Conservation (phyloP, 1,284 basidiomycete species). For the Earliella scabrosa region DNA sequence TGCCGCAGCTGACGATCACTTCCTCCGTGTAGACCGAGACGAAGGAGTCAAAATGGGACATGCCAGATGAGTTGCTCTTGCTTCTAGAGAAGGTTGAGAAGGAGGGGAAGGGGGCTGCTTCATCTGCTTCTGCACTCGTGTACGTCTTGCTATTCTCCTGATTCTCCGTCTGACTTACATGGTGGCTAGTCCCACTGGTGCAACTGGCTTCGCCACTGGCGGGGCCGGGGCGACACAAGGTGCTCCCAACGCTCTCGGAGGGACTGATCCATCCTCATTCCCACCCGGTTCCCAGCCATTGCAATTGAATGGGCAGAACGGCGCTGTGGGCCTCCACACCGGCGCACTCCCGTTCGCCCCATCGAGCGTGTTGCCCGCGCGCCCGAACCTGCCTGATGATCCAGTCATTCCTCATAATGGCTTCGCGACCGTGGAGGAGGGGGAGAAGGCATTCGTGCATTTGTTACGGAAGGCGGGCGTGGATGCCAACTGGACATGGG, state of each 20-base stretch:
- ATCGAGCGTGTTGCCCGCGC: constrained; percentile 65
- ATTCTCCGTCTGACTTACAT: background rate
- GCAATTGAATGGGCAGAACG: constrained; percentile 51
- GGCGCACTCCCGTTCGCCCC: constrained; percentile 61
- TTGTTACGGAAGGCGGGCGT: constrained; percentile 89
- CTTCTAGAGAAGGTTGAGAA: constrained; percentile 85
- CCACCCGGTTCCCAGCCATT: constrained; percentile 34
- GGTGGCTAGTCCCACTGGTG: constrained; percentile 17
- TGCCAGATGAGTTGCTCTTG: constrained; percentile 86
- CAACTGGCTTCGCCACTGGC: constrained; percentile 23
- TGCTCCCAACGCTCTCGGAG: constrained; percentile 38
- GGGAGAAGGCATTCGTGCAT: constrained; percentile 92
- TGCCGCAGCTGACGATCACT: background rate
- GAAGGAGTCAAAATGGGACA: constrained; percentile 95
- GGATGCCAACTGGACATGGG: constrained; percentile 95
- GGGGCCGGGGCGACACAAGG: constrained; percentile 32
- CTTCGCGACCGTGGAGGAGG: constrained; percentile 85
- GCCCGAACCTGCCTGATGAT: constrained; percentile 82
- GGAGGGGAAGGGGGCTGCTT: constrained; percentile 49
- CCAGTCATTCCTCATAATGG: constrained; percentile 88
- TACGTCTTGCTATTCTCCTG: constrained; percentile 9
- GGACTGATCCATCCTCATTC: constrained; percentile 39
- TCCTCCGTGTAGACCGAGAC: constrained; percentile 61
- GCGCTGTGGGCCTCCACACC: constrained; percentile 52
- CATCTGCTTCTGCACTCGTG: constrained; percentile 35